These are phyloP conservation scores for Parietaria judaica DNA, from an alignment of 306 rosid genomes.

Conservation along the genomic window DNA sequence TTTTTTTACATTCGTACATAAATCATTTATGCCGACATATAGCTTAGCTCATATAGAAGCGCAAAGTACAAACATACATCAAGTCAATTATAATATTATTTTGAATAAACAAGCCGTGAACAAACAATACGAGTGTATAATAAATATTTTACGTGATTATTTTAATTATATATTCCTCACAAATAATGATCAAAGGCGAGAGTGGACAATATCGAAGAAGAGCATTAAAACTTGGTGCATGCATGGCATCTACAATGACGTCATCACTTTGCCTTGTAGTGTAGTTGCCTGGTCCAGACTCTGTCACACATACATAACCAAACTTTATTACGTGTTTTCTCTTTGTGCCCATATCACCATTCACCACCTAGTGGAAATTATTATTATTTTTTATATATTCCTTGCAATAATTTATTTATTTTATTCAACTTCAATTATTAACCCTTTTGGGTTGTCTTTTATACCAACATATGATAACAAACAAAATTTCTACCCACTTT, in stretches of 20 bases:
- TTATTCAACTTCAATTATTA: background rate
- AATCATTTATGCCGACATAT: no score
- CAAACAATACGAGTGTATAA: no score
- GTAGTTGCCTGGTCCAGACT: background rate
- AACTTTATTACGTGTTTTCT: background rate
- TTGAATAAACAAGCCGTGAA: no score
- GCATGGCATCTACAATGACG: background rate
- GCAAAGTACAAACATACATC: no score
- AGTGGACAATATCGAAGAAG: background rate
- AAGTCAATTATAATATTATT: no score
- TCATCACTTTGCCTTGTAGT: background rate
- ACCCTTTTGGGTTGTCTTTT: background rate
- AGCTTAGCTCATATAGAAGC: no score
- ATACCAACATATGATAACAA: background rate
- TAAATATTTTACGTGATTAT: no score
- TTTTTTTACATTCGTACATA: no score
- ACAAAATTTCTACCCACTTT: no score
- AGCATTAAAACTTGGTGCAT: slow-evolving; percentile 8
- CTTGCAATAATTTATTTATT: background rate
- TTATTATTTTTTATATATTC: background rate
- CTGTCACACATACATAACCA: background rate
- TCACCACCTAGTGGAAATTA: background rate
- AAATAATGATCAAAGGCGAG: background rate
- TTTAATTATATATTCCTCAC: no score
- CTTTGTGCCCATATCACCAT: background rate